Conservation (phyloP, 129 eudicot species). For the Tanacetum coccineum region DNA sequence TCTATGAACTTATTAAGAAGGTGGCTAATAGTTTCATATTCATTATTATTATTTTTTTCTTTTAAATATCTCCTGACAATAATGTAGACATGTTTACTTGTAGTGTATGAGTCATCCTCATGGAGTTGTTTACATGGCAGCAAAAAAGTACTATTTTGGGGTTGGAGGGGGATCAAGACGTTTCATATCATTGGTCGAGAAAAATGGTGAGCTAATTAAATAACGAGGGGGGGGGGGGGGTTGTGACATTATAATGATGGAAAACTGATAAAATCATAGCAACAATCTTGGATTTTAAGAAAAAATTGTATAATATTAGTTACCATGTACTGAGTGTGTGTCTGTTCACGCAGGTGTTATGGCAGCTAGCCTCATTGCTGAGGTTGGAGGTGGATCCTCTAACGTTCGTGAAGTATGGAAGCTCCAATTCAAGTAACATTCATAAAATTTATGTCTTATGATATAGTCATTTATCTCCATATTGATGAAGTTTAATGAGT, state of each 20-base stretch:
- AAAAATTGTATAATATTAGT: too few species aligned
- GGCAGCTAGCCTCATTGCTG: constrained; percentile 59
- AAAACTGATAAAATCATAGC: too few species aligned
- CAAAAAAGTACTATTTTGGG: constrained; percentile 93
- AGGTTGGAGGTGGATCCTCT: constrained; percentile 91
- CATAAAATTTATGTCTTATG: constrained; percentile 2
- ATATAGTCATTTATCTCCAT: constrained; percentile 1
- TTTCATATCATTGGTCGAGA: constrained; percentile 76
- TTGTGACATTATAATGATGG: too few species aligned
- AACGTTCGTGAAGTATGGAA: constrained; percentile 97
- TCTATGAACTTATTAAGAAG: constrained; percentile 65
- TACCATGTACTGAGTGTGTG: not conserved
- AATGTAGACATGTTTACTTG: constrained; percentile 12
- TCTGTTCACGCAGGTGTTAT: constrained; percentile 44
- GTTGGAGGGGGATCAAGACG: constrained; percentile 94
- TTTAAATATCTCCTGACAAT: not conserved
- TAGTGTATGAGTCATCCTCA: constrained; percentile 61
- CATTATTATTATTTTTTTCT: not conserved
- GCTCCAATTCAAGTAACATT: constrained; percentile 47
- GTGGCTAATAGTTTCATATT: constrained; percentile 31
- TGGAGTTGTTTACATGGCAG: constrained; percentile 94
- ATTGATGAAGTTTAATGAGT: constrained; percentile 1
- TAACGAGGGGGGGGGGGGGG: too few species aligned
- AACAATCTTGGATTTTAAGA: too few species aligned
- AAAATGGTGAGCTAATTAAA: constrained; percentile 53